Percentiles rank a stretch among this genome's conserved stretches.
Evolutionary conservation across 1,139 yeast genomes (phyloP).

Genomic region (Saccharomyces pastorianus): DNA sequence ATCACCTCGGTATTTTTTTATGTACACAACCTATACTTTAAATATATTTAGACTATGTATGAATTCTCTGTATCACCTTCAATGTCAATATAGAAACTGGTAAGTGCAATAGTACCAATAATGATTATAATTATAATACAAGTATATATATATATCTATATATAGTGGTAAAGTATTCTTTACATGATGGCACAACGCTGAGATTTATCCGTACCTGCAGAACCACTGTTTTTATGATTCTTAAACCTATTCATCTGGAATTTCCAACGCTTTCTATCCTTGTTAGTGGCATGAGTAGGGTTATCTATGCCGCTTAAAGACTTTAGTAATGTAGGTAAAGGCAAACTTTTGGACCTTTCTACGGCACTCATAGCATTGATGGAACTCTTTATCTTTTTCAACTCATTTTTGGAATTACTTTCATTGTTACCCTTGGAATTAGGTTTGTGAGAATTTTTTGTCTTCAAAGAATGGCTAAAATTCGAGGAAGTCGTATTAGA

Average conservation of each 20-base stretch:
- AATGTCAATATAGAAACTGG: not conserved
- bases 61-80: not conserved
- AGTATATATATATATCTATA: slow-evolving; percentile 4
- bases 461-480: not conserved
- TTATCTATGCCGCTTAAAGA: slow-evolving; percentile 15
- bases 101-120: not conserved
- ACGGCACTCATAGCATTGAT: slow-evolving; percentile 17
- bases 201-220: slow-evolving; percentile 5
- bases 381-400: slow-evolving; percentile 12
- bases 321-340: slow-evolving; percentile 16
- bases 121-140: not conserved
- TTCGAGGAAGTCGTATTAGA: not conserved
- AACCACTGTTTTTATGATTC: slow-evolving; percentile 7
- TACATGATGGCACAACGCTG: slow-evolving; percentile 12
- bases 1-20: not conserved
- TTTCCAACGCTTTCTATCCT: slow-evolving; percentile 16
- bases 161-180: not conserved
- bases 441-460: slow-evolving; percentile 2
- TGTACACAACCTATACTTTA: not conserved
- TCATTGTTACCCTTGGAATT: slow-evolving; percentile 3
- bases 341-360: slow-evolving; percentile 27
- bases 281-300: not conserved
- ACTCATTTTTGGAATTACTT: slow-evolving; percentile 9
- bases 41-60: not conserved
- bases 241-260: slow-evolving; percentile 15